Evolutionary conservation across 2,329 filamentous ascomycete genomes (phyloP), one percentile per base, ranked within the genome.

Genomic region (Proliferodiscus dingleyae): DNA sequence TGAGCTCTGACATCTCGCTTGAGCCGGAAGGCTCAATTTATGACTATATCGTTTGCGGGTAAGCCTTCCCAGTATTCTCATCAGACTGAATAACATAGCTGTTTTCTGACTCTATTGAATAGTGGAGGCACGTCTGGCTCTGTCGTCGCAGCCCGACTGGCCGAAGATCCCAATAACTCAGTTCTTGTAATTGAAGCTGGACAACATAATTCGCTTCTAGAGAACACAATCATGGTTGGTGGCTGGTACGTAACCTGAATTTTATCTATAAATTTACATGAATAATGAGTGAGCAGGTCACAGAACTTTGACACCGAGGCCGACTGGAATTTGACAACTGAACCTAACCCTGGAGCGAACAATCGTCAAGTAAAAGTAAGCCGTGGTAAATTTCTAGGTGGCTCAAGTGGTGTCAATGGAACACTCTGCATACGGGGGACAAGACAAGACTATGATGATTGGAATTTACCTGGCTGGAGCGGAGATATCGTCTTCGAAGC

Each of bases 401-500:
- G 73, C 10, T 72, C 64, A 5, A 73, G 69, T 41, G 72, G 72
- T 5, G 65, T 68, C 10, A 77, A 76, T 47, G 73, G 72, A 2
- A 75, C 72, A 1, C 55, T 76, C 3, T 72, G 70, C 43, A 68
- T 76, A 22, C 67, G 72, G 4, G 73, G 73, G 18, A 66, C 64
- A 8, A 72, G 69, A 55, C 71, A 75, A 36, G 66, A 68, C 47
- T 70, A 72, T 16, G 74, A 81, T 59, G 75, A 81, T 46, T 80
- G 78, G 78, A 68, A 61, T 2, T 51, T 75, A 44, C 71, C 67
- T 28, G 77, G 73, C 2, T 78, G 78, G 77, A 73, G 67, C 44
- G 75, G 78, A 3, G 71, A 75, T 3, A 75, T 80, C 18, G 71
- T 80, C 51, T 80, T 76, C 49, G 64, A 61, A 10, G 77, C 73